Evolutionary conservation across 306 rosid species (phyloP).

Genomic region (Fragaria iinumae): DNA sequence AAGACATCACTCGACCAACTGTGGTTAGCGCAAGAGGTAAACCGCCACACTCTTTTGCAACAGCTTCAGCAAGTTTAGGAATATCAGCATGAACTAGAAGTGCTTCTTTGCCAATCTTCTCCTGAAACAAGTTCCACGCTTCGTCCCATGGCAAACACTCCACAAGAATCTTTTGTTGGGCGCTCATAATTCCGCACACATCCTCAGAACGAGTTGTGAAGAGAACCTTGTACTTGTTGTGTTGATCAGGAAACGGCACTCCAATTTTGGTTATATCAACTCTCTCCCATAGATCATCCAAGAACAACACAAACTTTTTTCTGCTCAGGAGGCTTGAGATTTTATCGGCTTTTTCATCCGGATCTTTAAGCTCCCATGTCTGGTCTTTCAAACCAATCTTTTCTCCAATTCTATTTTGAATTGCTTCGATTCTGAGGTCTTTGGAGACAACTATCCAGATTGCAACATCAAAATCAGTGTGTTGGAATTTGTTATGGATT

Average conservation of each 20-base stretch:
- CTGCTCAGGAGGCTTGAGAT: neutral
- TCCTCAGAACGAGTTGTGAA: constrained; percentile 5
- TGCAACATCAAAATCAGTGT: neutral
- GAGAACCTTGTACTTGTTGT: neutral
- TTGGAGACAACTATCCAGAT: no score
- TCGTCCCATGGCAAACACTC: no score
- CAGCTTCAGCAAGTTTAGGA: no score
- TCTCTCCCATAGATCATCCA: constrained; percentile 37
- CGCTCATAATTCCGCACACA: neutral
- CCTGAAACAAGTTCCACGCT: no score
- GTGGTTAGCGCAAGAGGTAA: no score
- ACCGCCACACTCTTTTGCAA: no score
- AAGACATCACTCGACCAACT: no score
- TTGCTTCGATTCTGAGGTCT: no score
- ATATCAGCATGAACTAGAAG: no score
- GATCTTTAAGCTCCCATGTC: neutral
- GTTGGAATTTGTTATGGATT: neutral
- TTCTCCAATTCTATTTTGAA: constrained; percentile 4
- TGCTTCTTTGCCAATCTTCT: no score
- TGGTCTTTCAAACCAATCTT: neutral
- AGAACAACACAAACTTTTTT: constrained; percentile 20
- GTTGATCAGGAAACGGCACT: neutral
- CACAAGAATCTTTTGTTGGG: neutral
- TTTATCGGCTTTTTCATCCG: neutral
- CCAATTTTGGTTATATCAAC: neutral